Evolutionary conservation across 371 early-diverging fungal genomes (phyloP).

Genomic region (Mortierella sp.): DNA sequence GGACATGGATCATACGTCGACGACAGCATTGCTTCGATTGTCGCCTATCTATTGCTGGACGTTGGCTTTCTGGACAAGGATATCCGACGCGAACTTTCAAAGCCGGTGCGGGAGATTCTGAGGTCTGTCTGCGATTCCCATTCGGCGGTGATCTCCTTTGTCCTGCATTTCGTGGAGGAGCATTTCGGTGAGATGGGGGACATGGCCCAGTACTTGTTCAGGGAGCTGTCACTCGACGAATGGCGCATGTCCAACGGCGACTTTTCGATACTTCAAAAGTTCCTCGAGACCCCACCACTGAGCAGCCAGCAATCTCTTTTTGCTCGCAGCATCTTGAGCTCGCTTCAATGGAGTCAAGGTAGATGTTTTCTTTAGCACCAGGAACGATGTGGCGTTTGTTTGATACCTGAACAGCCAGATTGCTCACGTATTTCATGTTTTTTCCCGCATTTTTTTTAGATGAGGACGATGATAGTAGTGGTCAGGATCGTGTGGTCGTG

Average conservation of each 20-base stretch:
- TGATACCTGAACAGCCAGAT: neutral
- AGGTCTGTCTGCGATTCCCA: conserved; percentile 59
- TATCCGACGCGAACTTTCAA: conserved; percentile 62
- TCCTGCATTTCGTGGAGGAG: conserved; percentile 62
- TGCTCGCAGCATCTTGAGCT: conserved; percentile 61
- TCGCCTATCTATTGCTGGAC: conserved; percentile 62
- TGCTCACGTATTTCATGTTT: no score
- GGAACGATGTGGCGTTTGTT: conserved; percentile 26
- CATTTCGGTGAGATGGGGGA: conserved; percentile 63
- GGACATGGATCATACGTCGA: conserved; percentile 7
- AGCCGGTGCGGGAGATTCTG: conserved; percentile 65
- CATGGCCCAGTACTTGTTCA: conserved; percentile 69
- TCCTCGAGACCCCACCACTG: conserved; percentile 53
- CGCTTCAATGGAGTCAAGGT: conserved; percentile 60
- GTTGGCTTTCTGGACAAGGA: conserved; percentile 63
- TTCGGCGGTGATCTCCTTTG: conserved; percentile 59
- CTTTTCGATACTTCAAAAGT: conserved; percentile 56
- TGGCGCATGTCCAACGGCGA: conserved; percentile 63
- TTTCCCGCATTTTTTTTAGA: neutral
- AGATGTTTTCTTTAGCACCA: neutral
- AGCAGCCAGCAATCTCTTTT: conserved; percentile 54
- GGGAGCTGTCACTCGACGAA: conserved; percentile 59
- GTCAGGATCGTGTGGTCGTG: neutral
- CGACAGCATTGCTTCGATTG: conserved; percentile 38
- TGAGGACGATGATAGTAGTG: neutral